Percentiles rank a stretch among this genome's conserved stretches.
These are phyloP conservation scores for Boletales sp. DNA, from an alignment of 768 basidiomycete genomes.

Conservation along the genomic window DNA sequence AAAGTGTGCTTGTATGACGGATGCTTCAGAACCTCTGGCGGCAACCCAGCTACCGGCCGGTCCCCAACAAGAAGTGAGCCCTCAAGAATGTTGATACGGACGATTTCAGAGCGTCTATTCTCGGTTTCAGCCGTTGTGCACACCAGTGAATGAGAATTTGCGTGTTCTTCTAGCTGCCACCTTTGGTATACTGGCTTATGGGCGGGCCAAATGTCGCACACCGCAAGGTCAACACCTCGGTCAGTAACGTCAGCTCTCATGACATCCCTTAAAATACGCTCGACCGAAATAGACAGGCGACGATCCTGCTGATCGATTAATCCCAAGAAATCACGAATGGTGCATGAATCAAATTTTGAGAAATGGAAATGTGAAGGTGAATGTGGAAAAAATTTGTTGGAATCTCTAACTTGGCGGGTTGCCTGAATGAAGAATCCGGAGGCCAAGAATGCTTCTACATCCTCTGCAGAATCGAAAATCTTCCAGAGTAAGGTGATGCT, in stretches of 20 bases:
- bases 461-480: background rate
- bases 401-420: too few species aligned
- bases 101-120: slow-evolving; percentile 12
- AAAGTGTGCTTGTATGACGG: too few species aligned
- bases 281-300: slow-evolving; percentile 19
- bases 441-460: background rate
- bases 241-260: background rate
- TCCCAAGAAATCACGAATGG: background rate
- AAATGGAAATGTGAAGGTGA: slow-evolving; percentile 1
- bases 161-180: background rate
- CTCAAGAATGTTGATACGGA: slow-evolving; percentile 5
- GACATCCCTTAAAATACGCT: background rate
- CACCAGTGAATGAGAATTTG: slow-evolving; percentile 12
- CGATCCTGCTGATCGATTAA: slow-evolving; percentile 20
- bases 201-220: background rate
- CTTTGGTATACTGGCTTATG: background rate
- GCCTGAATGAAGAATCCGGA: slow-evolving; percentile 21
- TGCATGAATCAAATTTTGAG: too few species aligned
- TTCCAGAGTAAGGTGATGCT: slow-evolving; percentile 1
- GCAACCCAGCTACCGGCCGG: too few species aligned
- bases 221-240: slow-evolving; percentile 13
- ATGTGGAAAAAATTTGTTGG: too few species aligned
- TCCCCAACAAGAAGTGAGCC: background rate
- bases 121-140: slow-evolving; percentile 1
- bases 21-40: too few species aligned